Base-by-base conservation (phyloP, 2,329 filamentous ascomycete species). In the Ceratocystis ficicola region DNA sequence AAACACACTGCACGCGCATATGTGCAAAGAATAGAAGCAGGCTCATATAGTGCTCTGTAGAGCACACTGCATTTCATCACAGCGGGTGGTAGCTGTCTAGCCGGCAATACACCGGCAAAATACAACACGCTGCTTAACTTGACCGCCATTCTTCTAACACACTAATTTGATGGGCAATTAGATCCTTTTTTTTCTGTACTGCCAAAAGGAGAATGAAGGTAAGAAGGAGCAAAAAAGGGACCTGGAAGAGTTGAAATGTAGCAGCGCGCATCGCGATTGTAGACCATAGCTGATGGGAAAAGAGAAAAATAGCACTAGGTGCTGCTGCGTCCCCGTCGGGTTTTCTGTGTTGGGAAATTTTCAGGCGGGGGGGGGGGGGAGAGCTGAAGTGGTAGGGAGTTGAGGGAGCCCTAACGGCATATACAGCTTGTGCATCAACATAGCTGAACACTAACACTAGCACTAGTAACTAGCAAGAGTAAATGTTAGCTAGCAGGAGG, bases 161-260 rank as follows among this genome's bases (percentile, higher is more conserved):
- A 50, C n/a, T 22, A 28, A 10, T 30, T 57, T 15, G 6, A 32
- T 30, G 17, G 52, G 5, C 52, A 57, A 57, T 15, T 57, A 22
- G 15, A 57, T 57, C 25, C 25, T 57, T 57, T 57, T 41, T 41
- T 12, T 41, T 41, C 36, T 12, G 36, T 41, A 10, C 36, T 41
- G 36, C 36, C 36, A 41, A 41, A 41, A 12, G 36, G 36, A 41
- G 36, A 41, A 41, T 12, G 36, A 41, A 10, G 20, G 44, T 4
- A 25, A 10, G n/a, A 52, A 25, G 15, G 48, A 20, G 28, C 20
- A 28, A 28, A 55, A 20, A 25, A 22, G 15, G 15, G 50, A 55
- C 50, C 30, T 55, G 50, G 20, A 55, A 55, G 50, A 55, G 50
- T 55, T 55, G 50, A 55, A 30, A 15, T 55, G 3, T 55, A 55